A percentile compares a stretch with the other conserved stretches of the same genome.
phyloP scores from a whole-genome alignment of 176 grass and related monocot species.

The Rhynchospora breviuscula region DNA sequence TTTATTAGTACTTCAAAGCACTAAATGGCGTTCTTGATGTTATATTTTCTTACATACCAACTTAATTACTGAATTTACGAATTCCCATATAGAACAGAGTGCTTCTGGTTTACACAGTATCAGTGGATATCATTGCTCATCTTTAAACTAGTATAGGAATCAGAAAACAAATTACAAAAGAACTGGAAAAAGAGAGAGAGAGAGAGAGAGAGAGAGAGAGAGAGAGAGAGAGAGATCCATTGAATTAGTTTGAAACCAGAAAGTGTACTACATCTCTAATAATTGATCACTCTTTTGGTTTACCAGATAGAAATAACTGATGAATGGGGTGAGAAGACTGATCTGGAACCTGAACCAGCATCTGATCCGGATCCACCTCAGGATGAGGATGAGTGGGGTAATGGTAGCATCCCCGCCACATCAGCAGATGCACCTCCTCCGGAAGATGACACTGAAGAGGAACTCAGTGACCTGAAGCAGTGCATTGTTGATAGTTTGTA shows the following conservation, averaged over 20 bases:
- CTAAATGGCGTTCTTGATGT: neutral
- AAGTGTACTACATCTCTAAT: neutral
- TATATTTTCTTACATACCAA: neutral
- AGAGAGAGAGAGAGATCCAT: neutral
- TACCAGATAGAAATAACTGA: conserved; percentile 40
- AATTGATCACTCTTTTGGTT: neutral
- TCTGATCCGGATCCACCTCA: conserved; percentile 49
- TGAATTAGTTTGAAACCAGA: neutral
- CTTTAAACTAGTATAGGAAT: neutral
- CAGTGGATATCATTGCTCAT: neutral
- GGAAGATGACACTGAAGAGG: conserved; percentile 26
- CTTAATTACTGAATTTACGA: neutral
- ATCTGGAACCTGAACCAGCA: conserved; percentile 37
- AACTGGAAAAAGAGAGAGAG: no score
- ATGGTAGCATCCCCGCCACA: conserved; percentile 3
- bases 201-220: no score
- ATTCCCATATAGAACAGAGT: neutral
- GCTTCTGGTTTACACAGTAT: neutral
- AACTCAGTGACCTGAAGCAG: conserved; percentile 56
- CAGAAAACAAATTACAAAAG: neutral
- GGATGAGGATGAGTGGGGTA: conserved; percentile 66
- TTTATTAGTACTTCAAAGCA: neutral
- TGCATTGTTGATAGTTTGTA: conserved; percentile 80
- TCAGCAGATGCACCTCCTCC: neutral
- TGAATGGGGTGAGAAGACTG: conserved; percentile 63